Conservation (phyloP, 129 eudicot species). For the Smallanthus sonchifolius region DNA sequence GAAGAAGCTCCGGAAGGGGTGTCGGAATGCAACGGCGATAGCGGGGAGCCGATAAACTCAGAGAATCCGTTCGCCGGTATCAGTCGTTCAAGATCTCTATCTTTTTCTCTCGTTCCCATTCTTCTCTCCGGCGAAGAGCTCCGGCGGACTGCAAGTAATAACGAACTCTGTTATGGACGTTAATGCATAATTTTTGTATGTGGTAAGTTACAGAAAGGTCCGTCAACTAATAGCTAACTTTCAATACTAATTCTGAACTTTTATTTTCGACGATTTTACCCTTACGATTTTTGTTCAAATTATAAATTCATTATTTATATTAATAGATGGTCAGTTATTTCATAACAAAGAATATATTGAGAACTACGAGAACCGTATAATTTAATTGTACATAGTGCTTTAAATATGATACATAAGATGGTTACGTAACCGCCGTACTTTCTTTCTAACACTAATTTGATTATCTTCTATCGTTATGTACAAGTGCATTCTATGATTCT, state of each 20-base stretch:
- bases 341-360: no score
- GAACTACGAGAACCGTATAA: no score
- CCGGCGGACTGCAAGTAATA: slow-evolving; percentile 16
- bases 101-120: slow-evolving; percentile 28
- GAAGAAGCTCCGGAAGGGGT: slow-evolving; percentile 18
- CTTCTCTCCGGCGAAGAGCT: slow-evolving; percentile 1
- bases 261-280: background rate
- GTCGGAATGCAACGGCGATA: slow-evolving; percentile 20
- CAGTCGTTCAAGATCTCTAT: slow-evolving; percentile 27
- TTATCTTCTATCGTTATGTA: no score
- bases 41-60: slow-evolving; percentile 7
- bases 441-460: no score
- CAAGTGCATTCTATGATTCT: no score
- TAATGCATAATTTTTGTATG: slow-evolving; percentile 14
- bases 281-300: no score
- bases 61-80: slow-evolving; percentile 20
- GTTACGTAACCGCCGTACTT: no score
- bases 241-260: background rate
- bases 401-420: no score
- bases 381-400: no score
- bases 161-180: slow-evolving; percentile 18
- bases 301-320: no score
- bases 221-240: background rate
- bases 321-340: no score
- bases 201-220: background rate